A percentile compares a stretch with the other conserved stretches of the same genome.
Conservation (phyloP, 768 basidiomycete species). For the Hypsizygus marmoreus region DNA sequence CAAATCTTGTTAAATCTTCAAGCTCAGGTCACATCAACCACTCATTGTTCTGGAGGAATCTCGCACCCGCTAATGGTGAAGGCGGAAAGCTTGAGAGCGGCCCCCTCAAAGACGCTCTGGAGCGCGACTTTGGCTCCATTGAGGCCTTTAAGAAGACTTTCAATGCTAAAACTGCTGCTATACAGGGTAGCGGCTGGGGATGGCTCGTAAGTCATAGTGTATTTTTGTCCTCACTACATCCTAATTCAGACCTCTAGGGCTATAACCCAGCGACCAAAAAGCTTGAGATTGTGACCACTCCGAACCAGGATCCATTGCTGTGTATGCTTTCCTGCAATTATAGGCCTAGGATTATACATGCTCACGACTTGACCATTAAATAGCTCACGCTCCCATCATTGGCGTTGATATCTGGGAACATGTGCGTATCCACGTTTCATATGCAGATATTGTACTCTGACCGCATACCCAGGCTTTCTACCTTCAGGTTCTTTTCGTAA, state of each 20-base stretch:
- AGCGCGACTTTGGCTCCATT: conserved; percentile 83
- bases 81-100: conserved; percentile 70
- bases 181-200: conserved; percentile 99
- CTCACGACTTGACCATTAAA: conserved; percentile 2
- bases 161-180: conserved; percentile 85
- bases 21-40: conserved; percentile 87
- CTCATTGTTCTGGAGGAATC: conserved; percentile 96
- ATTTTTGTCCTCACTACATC: conserved; percentile 1
- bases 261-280: conserved; percentile 65
- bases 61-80: conserved; percentile 67
- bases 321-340: conserved; percentile 24
- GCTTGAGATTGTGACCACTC: conserved; percentile 89
- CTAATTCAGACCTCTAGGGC: conserved; percentile 46
- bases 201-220: conserved; percentile 70
- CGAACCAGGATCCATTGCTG: conserved; percentile 92
- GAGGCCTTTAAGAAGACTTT: conserved; percentile 85
- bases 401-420: conserved; percentile 99
- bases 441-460: conserved; percentile 8
- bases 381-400: conserved; percentile 87
- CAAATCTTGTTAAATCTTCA: background rate
- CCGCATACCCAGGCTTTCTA: conserved; percentile 62
- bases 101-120: conserved; percentile 73
- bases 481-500: conserved; percentile 38
- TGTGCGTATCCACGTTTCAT: conserved; percentile 41
- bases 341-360: background rate